phyloP scores from a whole-genome alignment of 2,329 filamentous ascomycete genomes.

The Diaporthe aspalathi region DNA sequence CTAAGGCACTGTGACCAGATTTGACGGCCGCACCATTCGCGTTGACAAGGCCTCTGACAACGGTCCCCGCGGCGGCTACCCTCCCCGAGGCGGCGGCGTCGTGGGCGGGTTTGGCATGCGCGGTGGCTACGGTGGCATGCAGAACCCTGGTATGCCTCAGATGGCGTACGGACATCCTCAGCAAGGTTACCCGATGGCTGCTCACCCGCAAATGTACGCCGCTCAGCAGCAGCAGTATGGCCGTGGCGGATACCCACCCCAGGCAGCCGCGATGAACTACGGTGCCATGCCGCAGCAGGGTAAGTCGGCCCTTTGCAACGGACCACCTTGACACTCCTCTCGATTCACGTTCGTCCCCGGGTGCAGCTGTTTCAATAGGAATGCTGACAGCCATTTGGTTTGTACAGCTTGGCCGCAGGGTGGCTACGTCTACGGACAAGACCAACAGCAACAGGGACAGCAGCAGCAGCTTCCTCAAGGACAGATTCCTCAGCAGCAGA shows the following conservation, averaged over 20 bases:
- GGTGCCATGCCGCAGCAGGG: constrained; percentile 54
- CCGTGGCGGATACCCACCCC: constrained; percentile 55
- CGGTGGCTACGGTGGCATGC: constrained; percentile 50
- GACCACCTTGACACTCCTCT: not conserved
- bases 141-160: constrained; percentile 50
- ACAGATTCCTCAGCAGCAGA: constrained; percentile 45
- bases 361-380: not conserved
- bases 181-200: constrained; percentile 52
- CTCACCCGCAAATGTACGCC: constrained; percentile 50
- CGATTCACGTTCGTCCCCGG: too few species aligned
- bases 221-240: constrained; percentile 52
- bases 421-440: constrained; percentile 39
- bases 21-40: constrained; percentile 93
- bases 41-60: constrained; percentile 95
- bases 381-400: constrained; percentile 7
- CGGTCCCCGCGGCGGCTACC: constrained; percentile 69
- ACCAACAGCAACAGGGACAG: constrained; percentile 51
- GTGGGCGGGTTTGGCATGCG: constrained; percentile 49
- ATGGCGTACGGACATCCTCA: constrained; percentile 51
- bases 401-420: constrained; percentile 51
- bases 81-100: constrained; percentile 56
- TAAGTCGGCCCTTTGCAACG: constrained; percentile 40
- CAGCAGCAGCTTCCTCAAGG: constrained; percentile 45
- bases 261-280: constrained; percentile 51
- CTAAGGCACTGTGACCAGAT: constrained; percentile 63